phyloP scores from a whole-genome alignment of 441 rosid genomes.

The Euphorbia corollata region DNA sequence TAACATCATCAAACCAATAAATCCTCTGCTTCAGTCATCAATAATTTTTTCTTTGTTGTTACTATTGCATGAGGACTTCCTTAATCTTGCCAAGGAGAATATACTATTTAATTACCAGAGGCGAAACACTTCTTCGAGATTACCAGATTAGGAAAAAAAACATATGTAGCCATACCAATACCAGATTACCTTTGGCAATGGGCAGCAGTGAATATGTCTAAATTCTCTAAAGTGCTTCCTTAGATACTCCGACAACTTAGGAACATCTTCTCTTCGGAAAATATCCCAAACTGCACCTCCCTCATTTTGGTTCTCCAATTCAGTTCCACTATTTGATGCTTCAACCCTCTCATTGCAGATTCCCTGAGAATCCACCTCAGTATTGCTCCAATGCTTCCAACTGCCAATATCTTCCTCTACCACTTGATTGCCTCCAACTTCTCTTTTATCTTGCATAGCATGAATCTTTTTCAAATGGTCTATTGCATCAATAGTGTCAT shows the following conservation, averaged over 20 bases:
- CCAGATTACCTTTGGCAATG: slow-evolving; percentile 41
- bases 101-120: not conserved
- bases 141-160: too few relatives aligned
- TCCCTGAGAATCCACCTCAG: slow-evolving; percentile 14
- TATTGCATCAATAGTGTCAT: slow-evolving; percentile 17
- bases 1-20: not conserved
- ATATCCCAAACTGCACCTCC: slow-evolving; percentile 90
- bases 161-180: not conserved
- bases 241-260: slow-evolving; percentile 59
- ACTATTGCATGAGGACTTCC: not conserved
- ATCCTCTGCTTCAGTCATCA: not conserved
- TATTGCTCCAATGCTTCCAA: slow-evolving; percentile 13
- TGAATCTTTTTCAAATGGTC: slow-evolving; percentile 37
- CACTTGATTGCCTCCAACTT: slow-evolving; percentile 29
- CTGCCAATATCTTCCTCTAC: slow-evolving; percentile 19
- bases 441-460: slow-evolving; percentile 47
- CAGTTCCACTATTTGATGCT: slow-evolving; percentile 16
- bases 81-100: not conserved
- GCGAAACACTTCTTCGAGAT: not conserved
- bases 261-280: slow-evolving; percentile 71
- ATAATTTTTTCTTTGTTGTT: too few relatives aligned
- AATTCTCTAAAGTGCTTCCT: slow-evolving; percentile 58
- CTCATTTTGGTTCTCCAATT: slow-evolving; percentile 22
- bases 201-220: slow-evolving; percentile 49
- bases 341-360: slow-evolving; percentile 14